Evolutionary conservation across 2,329 filamentous ascomycete species (phyloP).

Genomic region (Colletotrichum graminicola): DNA sequence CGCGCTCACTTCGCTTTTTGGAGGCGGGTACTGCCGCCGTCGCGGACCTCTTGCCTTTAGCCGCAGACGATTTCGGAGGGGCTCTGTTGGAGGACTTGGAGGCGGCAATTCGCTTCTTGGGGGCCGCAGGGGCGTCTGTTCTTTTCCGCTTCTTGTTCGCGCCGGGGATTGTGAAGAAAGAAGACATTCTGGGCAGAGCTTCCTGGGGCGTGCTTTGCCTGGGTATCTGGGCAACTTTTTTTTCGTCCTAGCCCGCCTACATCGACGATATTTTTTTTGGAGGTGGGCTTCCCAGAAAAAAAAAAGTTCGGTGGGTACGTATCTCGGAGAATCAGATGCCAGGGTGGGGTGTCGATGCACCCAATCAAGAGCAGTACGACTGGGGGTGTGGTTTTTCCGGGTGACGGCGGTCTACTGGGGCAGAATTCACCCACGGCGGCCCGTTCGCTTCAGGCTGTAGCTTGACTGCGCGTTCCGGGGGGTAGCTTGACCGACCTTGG

Average conservation of each 20-base stretch:
- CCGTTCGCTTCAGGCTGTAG: slow-evolving; percentile 55
- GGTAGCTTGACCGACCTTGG: slow-evolving; percentile 36
- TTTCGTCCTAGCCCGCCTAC: slow-evolving; percentile 47
- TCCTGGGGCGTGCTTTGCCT: slow-evolving; percentile 38
- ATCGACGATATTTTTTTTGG: slow-evolving; percentile 43
- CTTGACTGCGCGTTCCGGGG: slow-evolving; percentile 54
- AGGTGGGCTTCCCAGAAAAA: slow-evolving; percentile 46
- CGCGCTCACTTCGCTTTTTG: slow-evolving; percentile 63
- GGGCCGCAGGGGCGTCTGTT: slow-evolving; percentile 62
- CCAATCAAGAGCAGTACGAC: slow-evolving; percentile 19
- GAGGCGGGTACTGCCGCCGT: slow-evolving; percentile 49
- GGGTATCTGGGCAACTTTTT: slow-evolving; percentile 43
- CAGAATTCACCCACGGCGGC: slow-evolving; percentile 45
- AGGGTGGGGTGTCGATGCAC: slow-evolving; percentile 18
- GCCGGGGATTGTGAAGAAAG: slow-evolving; percentile 92
- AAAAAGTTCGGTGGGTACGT: slow-evolving; percentile 55
- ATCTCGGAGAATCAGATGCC: slow-evolving; percentile 36
- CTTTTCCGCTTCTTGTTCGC: slow-evolving; percentile 94
- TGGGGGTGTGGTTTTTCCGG: slow-evolving; percentile 35
- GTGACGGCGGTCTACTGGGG: slow-evolving; percentile 50
- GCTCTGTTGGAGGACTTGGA: slow-evolving; percentile 58
- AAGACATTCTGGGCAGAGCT: slow-evolving; percentile 76
- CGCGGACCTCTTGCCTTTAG: slow-evolving; percentile 37
- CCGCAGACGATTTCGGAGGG: slow-evolving; percentile 55
- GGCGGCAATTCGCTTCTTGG: slow-evolving; percentile 70